Percentiles rank a stretch among this genome's conserved stretches.
phyloP scores from a whole-genome alignment of 768 basidiomycete genomes.

The Trametes cubensis region DNA sequence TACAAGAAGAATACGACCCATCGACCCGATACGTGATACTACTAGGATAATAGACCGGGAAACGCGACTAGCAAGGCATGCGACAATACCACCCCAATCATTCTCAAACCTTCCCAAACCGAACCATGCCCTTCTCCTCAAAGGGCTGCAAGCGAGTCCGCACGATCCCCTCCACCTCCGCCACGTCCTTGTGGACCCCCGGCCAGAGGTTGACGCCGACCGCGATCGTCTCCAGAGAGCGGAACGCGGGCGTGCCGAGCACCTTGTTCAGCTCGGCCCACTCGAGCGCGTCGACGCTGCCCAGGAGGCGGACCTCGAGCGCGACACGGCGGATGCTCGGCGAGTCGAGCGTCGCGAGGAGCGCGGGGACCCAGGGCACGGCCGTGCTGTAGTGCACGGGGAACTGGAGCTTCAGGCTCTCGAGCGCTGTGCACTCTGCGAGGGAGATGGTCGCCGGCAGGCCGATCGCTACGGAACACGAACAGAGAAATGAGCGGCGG shows the following conservation, averaged over 20 bases:
- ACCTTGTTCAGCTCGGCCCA: slow-evolving; percentile 25
- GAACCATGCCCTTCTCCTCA: slow-evolving; percentile 23
- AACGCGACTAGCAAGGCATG: no score
- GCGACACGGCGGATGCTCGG: slow-evolving; percentile 19
- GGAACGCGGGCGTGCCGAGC: slow-evolving; percentile 15
- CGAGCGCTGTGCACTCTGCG: slow-evolving; percentile 22
- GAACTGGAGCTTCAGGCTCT: slow-evolving; percentile 25
- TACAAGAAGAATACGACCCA: no score
- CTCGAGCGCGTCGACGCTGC: slow-evolving; percentile 28
- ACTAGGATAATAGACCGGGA: no score
- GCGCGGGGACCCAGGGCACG: slow-evolving; percentile 27
- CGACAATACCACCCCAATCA: no score
- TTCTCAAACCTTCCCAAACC: slow-evolving; percentile 9
- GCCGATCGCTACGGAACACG: slow-evolving; percentile 19
- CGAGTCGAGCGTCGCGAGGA: slow-evolving; percentile 24
- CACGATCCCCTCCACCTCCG: slow-evolving; percentile 21
- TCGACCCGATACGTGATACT: no score
- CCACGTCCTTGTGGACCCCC: slow-evolving; percentile 16
- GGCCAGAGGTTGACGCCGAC: slow-evolving; percentile 30
- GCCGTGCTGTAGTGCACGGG: slow-evolving; percentile 24
- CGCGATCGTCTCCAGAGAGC: slow-evolving; percentile 11
- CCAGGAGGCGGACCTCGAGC: slow-evolving; percentile 30
- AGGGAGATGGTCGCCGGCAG: slow-evolving; percentile 28
- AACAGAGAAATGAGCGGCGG: background rate
- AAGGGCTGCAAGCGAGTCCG: slow-evolving; percentile 21